These are phyloP conservation scores for Fusarium oxysporum DNA, from an alignment of 2,329 filamentous ascomycete genomes.

Conservation along the genomic window DNA sequence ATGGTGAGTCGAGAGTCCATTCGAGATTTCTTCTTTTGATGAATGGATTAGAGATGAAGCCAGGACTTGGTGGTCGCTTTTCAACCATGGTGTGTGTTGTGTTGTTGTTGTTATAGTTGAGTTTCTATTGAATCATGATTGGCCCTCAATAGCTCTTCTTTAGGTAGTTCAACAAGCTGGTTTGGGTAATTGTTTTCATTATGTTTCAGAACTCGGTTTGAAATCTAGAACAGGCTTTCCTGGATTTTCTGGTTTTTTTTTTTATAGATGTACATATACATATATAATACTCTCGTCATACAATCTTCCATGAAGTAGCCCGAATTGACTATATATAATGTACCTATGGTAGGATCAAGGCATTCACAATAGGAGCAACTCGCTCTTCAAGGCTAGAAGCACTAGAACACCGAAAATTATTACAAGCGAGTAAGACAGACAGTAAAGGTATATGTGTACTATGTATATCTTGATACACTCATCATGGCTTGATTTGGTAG, in stretches of 20 bases:
- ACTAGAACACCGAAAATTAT: background rate
- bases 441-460: too few species aligned
- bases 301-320: background rate
- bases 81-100: conserved; percentile 12
- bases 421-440: background rate
- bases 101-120: conserved; percentile 9
- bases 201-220: background rate
- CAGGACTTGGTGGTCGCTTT: conserved; percentile 50
- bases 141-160: background rate
- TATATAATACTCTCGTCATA: too few species aligned
- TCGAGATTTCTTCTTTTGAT: conserved; percentile 60
- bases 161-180: background rate
- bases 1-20: conserved; percentile 53
- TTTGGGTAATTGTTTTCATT: background rate
- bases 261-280: background rate
- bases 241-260: background rate
- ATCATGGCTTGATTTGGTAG: background rate
- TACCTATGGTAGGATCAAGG: background rate
- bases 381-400: background rate
- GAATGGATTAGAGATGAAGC: conserved; percentile 58
- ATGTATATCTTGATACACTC: background rate
- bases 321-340: too few species aligned
- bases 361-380: background rate
- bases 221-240: background rate
- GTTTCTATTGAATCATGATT: conserved; percentile 3